phyloP scores from a whole-genome alignment of 352 stramenopile species.

The Bremia lactucae region DNA sequence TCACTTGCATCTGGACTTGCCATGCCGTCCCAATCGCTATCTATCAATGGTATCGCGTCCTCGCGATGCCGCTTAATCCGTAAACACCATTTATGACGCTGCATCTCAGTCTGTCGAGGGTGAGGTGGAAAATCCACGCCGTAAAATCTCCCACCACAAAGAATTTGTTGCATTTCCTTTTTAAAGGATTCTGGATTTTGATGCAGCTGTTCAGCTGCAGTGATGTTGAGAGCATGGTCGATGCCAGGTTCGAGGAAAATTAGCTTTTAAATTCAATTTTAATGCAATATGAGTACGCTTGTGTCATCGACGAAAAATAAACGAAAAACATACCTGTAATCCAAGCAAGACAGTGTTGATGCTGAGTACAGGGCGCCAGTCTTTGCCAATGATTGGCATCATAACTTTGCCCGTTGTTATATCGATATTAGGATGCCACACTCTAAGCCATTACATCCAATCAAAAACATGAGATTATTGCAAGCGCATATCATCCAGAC shows the following conservation, averaged over 20 bases:
- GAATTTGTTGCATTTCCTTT: slow-evolving; percentile 47
- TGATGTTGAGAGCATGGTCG: slow-evolving; percentile 51
- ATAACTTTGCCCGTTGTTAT: slow-evolving; percentile 65
- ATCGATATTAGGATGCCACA: slow-evolving; percentile 83
- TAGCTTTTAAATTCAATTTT: too few relatives aligned
- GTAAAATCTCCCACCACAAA: slow-evolving; percentile 51
- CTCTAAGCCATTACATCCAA: slow-evolving; percentile 31
- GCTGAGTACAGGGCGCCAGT: slow-evolving; percentile 77
- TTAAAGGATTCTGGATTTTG: slow-evolving; percentile 36
- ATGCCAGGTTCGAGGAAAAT: slow-evolving; percentile 74
- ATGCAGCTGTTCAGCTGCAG: slow-evolving; percentile 45
- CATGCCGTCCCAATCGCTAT: slow-evolving; percentile 27
- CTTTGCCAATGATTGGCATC: slow-evolving; percentile 76
- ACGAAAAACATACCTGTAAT: slow-evolving; percentile 37
- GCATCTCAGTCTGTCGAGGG: slow-evolving; percentile 45
- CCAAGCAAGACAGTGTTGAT: slow-evolving; percentile 82
- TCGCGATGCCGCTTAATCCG: slow-evolving; percentile 44
- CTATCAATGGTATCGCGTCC: slow-evolving; percentile 15
- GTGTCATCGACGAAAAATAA: too few relatives aligned
- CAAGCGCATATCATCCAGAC: too few relatives aligned
- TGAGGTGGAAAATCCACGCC: slow-evolving; percentile 53
- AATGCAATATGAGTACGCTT: too few relatives aligned
- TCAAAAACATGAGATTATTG: neutral
- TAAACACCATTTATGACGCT: slow-evolving; percentile 33
- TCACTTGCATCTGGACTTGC: slow-evolving; percentile 14